phyloP scores from a whole-genome alignment of 306 rosid genomes.

The Luffa acutangula region DNA sequence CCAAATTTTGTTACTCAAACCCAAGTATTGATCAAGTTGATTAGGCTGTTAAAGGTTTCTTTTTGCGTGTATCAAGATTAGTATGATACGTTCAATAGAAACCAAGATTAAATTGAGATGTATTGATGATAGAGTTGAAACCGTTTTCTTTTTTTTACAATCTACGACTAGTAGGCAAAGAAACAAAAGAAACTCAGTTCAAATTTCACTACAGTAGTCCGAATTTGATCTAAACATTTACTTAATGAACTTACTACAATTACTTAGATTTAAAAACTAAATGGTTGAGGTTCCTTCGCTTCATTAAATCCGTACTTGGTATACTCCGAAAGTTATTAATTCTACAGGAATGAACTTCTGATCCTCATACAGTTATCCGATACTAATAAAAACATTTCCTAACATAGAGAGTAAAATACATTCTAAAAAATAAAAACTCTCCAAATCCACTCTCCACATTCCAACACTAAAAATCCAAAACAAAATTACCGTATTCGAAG shows the following conservation, averaged over 20 bases:
- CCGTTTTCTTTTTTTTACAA: not conserved
- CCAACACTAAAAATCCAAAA: not conserved
- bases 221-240: not conserved
- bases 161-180: not conserved
- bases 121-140: not conserved
- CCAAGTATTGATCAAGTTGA: not conserved
- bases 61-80: not conserved
- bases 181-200: not conserved
- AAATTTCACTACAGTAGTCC: not conserved
- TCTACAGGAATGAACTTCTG: not conserved
- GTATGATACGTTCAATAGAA: not conserved
- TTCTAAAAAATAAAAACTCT: not conserved
- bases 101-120: not conserved
- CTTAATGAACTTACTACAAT: not conserved
- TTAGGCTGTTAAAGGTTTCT: not conserved
- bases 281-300: not conserved
- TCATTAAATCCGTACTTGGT: not conserved
- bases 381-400: not conserved
- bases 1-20: not conserved
- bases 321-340: not conserved
- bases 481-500: constrained; percentile 59
- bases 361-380: not conserved
- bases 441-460: not conserved
- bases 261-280: not conserved
- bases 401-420: not conserved